Percentiles rank a stretch among this genome's conserved stretches.
These are phyloP conservation scores for Phialophora expanda DNA, from an alignment of 2,329 filamentous ascomycete species.

Conservation along the genomic window DNA sequence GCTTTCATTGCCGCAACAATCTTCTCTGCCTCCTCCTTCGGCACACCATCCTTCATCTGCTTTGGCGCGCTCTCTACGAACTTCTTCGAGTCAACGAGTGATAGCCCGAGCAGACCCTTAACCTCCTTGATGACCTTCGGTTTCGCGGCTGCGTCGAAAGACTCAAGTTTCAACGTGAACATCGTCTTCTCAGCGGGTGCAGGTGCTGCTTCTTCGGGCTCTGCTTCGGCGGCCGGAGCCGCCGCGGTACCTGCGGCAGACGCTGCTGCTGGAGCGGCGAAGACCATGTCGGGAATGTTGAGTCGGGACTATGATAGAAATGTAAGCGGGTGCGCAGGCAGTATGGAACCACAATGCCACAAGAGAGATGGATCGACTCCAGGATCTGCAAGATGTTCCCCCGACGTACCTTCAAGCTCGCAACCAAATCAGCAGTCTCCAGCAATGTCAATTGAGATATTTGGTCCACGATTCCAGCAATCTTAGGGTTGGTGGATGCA, in stretches of 20 bases:
- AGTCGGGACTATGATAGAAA: conserved; percentile 71
- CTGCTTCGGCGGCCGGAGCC: conserved; percentile 64
- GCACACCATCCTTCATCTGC: conserved; percentile 97
- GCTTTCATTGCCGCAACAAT: conserved; percentile 94
- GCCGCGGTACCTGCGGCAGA: conserved; percentile 63
- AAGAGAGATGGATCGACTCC: not conserved
- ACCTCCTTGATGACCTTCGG: conserved; percentile 99
- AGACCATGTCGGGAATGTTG: conserved; percentile 97
- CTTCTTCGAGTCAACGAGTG: conserved; percentile 99
- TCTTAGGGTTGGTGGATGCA: conserved; percentile 79
- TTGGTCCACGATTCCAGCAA: conserved; percentile 92
- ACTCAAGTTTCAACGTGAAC: conserved; percentile 93
- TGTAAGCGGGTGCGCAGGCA: not conserved
- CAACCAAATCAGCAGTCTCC: conserved; percentile 95
- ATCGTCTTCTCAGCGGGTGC: conserved; percentile 92
- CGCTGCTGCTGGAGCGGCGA: conserved; percentile 78
- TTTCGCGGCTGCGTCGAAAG: conserved; percentile 86
- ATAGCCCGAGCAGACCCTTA: conserved; percentile 92
- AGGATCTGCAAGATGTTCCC: conserved; percentile 1
- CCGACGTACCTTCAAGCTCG: conserved; percentile 81
- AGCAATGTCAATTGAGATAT: conserved; percentile 97
- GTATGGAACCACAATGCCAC: not conserved
- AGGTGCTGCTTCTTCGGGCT: conserved; percentile 81
- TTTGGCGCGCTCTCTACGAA: conserved; percentile 97
- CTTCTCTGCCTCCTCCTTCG: conserved; percentile 99